Base-by-base conservation (phyloP, 2,329 filamentous ascomycete species). In the Hypoxylon sp. region DNA sequence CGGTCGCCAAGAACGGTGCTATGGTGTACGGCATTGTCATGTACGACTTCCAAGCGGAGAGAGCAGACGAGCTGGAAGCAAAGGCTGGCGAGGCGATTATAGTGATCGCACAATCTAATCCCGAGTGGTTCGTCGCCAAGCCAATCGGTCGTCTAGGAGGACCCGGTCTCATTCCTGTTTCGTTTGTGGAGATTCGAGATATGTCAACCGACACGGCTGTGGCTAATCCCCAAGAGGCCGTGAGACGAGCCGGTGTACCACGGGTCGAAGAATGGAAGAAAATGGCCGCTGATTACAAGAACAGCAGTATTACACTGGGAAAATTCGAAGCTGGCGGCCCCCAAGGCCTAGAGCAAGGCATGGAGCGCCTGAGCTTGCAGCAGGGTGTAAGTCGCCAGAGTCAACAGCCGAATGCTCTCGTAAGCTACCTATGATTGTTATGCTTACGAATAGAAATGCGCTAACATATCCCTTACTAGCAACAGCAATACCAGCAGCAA, bases 241-340 rank as follows among this genome's bases (percentile, higher is more conserved):
- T 99, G 61, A 89, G 89, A 74, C 90, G 91, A 73, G 96, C 96
- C 1, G 94, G 95, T 19, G 94, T 99, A 6, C 96, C 96, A 11
- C 91, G 91, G 75, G 96, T 99, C 2, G 96, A 99, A 78, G 96
- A 99, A 76, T 99, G 96, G 96, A 99, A 99, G 84, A 97, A 97
- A 82, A 98, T 98, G 93, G 94, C 96, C 0, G 95, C 95, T 61
- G 95, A 98, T 71, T 99, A 99, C 82, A 99, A 99, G 84, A 98
- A 98, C 79, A 97, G 94, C 79, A 98, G 96, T 81, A 98, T 99
- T 77, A 95, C 94, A 0, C 84, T 99, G 45, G 96, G 96, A 72
- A 97, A 95, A 80, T 95, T 97, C 73, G 93, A 95, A 74, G 84
- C 82, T 64, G 84, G 87, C 60, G 78, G 76, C 3, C 79, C 80